A percentile compares a stretch with the other conserved stretches of the same genome.
Conservation (phyloP, 164 flowering plant species). For the Chloranthus sessilifolius region DNA sequence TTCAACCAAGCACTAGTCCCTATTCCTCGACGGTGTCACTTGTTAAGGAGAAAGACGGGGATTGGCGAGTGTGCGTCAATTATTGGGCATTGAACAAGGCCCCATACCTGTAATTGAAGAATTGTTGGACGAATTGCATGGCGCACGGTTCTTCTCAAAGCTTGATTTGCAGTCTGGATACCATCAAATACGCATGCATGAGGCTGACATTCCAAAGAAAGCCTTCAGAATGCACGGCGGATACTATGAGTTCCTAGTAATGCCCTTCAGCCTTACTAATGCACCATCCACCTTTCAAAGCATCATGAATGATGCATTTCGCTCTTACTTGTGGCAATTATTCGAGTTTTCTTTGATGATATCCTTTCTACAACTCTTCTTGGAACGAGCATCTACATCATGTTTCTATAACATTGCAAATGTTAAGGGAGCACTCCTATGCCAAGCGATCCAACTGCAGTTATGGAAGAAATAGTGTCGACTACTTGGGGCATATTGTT, state of each 20-base stretch:
- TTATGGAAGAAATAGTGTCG: background rate
- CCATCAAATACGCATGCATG: slow-evolving; percentile 1
- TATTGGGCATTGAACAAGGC: background rate
- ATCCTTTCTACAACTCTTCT: slow-evolving; percentile 2
- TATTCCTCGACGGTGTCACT: slow-evolving; percentile 2
- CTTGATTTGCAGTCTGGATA: background rate
- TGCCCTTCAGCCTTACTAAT: slow-evolving; percentile 7
- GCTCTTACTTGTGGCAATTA: background rate
- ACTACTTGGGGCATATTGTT: slow-evolving; percentile 1
- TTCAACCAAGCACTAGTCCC: background rate
- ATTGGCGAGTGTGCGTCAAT: slow-evolving; percentile 5
- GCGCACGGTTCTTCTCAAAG: slow-evolving; percentile 2
- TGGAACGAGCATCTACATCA: background rate
- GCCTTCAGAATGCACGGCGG: background rate
- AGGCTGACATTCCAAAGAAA: background rate
- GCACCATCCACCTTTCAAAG: slow-evolving; percentile 6
- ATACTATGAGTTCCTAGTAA: slow-evolving; percentile 6
- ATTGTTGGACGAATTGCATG: slow-evolving; percentile 7
- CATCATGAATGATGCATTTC: slow-evolving; percentile 1
- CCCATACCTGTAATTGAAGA: slow-evolving; percentile 7
- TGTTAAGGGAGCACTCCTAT: background rate
- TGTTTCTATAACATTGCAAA: background rate
- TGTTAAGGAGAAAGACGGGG: background rate
- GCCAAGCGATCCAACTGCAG: background rate
- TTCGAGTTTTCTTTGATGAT: slow-evolving; percentile 3